Percentiles rank a stretch among this genome's conserved stretches.
phyloP scores from a whole-genome alignment of 2,329 filamentous ascomycete species.

The Clarireedia hainanense region DNA sequence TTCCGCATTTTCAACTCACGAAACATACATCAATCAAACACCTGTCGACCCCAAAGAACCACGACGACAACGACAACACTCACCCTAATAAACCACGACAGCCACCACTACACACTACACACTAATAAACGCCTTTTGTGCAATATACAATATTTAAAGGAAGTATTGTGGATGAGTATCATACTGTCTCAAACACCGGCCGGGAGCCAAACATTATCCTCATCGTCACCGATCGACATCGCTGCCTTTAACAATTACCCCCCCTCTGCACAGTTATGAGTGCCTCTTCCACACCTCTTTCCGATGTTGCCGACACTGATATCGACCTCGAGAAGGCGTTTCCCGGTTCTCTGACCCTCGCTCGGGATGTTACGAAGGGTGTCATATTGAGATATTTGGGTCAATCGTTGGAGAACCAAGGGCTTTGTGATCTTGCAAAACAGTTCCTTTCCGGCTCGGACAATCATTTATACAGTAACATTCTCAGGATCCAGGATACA shows the following conservation, averaged over 20 bases:
- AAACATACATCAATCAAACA: neutral
- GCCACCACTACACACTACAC: neutral
- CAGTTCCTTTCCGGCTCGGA: neutral
- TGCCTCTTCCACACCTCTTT: neutral
- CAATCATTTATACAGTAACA: neutral
- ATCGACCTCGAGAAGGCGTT: slow-evolving; percentile 11
- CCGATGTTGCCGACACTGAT: neutral
- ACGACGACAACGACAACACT: neutral
- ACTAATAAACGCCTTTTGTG: neutral
- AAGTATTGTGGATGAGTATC: neutral
- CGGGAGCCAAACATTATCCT: neutral
- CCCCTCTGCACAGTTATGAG: neutral
- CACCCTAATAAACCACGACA: neutral
- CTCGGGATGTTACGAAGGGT: slow-evolving; percentile 6
- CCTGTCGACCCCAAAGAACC: neutral
- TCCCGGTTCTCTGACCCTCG: neutral
- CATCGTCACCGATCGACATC: neutral
- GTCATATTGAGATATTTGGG: neutral
- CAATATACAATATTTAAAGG: neutral
- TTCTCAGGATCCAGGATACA: neutral
- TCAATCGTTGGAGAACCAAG: neutral
- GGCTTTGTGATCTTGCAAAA: neutral
- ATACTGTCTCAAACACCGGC: neutral
- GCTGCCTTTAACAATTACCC: neutral
- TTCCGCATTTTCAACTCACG: neutral